Evolutionary conservation across 2,329 filamentous ascomycete genomes (phyloP).

Genomic region (Colletotrichum karsti): DNA sequence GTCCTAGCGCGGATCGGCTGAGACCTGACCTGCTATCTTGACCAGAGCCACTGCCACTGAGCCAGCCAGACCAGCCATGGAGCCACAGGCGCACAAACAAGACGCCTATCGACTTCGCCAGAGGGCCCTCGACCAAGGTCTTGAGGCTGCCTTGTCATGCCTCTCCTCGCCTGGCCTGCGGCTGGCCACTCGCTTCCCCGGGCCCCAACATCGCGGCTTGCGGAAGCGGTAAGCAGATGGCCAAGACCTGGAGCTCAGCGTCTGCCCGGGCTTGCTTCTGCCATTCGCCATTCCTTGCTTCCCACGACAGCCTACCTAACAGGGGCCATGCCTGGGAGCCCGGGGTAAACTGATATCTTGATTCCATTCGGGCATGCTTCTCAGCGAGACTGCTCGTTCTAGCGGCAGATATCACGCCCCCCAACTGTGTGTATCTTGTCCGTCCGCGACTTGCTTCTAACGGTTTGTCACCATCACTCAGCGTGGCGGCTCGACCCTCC

Average conservation of each 20-base stretch:
- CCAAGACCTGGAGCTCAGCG: background rate
- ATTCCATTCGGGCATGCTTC: background rate
- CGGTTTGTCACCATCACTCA: background rate
- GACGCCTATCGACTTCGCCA: background rate
- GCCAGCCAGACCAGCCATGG: background rate
- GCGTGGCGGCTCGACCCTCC: background rate
- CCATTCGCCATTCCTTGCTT: background rate
- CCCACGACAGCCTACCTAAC: background rate
- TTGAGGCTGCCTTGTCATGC: no score
- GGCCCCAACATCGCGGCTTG: background rate
- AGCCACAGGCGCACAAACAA: background rate
- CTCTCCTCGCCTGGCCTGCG: no score
- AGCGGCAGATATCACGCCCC: background rate
- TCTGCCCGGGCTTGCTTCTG: background rate
- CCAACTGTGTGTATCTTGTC: background rate
- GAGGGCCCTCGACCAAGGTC: no score
- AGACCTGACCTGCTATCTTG: constrained; percentile 38
- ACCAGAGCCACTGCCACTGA: background rate
- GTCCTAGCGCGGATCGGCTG: constrained; percentile 36
- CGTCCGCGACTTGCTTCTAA: background rate
- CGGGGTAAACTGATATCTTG: background rate
- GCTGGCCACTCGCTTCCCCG: background rate
- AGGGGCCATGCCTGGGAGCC: background rate
- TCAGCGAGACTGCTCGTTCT: background rate
- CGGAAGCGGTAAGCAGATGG: background rate